These are phyloP conservation scores for Brassica napus DNA, from an alignment of 345 rosid genomes.

Conservation along the genomic window DNA sequence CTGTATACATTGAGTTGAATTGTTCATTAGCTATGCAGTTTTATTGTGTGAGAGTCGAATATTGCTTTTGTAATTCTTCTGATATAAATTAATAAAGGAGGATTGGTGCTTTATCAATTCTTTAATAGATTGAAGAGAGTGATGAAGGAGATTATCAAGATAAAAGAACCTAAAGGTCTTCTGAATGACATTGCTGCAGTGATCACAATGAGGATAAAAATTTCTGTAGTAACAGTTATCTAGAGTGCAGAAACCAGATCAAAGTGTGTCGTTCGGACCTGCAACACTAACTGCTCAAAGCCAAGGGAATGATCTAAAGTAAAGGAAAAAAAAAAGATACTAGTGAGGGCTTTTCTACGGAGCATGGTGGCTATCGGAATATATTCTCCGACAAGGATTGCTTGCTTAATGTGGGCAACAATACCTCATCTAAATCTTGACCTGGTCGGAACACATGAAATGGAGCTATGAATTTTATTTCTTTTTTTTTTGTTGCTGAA, in stretches of 20 bases:
- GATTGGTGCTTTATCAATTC: background rate
- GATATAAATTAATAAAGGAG: background rate
- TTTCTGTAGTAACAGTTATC: background rate
- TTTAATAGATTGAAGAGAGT: background rate
- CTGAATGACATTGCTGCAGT: background rate
- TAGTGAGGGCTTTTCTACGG: background rate
- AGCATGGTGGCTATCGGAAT: no score
- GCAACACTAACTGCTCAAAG: background rate
- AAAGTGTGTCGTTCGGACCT: background rate
- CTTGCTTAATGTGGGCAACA: no score
- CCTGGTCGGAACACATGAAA: background rate
- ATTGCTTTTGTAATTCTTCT: background rate
- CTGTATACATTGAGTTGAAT: background rate
- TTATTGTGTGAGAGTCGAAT: background rate
- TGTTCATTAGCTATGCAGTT: background rate
- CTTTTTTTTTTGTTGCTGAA: no score
- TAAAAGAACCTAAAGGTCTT: background rate
- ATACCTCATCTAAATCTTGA: no score
- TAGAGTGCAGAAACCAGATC: background rate
- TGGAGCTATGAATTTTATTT: background rate
- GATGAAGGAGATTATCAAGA: background rate
- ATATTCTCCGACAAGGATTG: no score
- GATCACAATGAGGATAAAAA: no score
- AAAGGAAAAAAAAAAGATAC: background rate
- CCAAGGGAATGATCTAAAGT: background rate